Percentiles rank a stretch among this genome's conserved stretches.
Conservation (phyloP, 2,329 filamentous ascomycete genomes). For the Clarireedia monteithiana region DNA sequence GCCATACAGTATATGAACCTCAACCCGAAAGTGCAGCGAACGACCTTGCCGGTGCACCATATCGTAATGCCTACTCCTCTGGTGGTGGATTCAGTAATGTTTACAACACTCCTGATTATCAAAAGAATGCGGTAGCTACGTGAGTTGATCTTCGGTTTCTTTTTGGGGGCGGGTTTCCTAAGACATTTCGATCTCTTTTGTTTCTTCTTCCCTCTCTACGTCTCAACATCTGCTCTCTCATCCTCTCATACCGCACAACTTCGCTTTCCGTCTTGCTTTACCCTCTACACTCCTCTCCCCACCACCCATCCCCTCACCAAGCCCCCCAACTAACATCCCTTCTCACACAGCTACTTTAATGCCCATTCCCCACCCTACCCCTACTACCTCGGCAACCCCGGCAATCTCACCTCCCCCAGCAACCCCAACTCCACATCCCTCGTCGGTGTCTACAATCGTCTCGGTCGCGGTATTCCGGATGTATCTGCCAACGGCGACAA, state of each 20-base stretch:
- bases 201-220: no score
- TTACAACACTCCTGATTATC: constrained; percentile 41
- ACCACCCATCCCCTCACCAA: no score
- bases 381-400: constrained; percentile 14
- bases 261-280: no score
- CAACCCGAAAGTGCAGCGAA: constrained; percentile 36
- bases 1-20: constrained; percentile 26
- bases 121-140: constrained; percentile 27
- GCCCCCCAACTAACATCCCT: no score
- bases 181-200: no score
- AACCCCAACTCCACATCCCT: constrained; percentile 28
- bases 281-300: no score
- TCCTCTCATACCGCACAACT: no score
- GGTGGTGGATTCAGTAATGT: constrained; percentile 62
- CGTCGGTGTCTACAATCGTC: constrained; percentile 39
- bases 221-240: no score
- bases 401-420: constrained; percentile 13
- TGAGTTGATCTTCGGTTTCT: background rate
- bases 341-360: constrained; percentile 16
- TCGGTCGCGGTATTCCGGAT: constrained; percentile 42
- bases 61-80: constrained; percentile 50
- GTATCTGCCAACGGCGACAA: constrained; percentile 35
- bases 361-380: constrained; percentile 20
- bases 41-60: constrained; percentile 35
- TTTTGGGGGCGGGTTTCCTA: background rate